A percentile compares a stretch with the other conserved stretches of the same genome.
phyloP scores from a whole-genome alignment of 1,284 basidiomycete species.

The Microbotryum lychnidis-dioicae region DNA sequence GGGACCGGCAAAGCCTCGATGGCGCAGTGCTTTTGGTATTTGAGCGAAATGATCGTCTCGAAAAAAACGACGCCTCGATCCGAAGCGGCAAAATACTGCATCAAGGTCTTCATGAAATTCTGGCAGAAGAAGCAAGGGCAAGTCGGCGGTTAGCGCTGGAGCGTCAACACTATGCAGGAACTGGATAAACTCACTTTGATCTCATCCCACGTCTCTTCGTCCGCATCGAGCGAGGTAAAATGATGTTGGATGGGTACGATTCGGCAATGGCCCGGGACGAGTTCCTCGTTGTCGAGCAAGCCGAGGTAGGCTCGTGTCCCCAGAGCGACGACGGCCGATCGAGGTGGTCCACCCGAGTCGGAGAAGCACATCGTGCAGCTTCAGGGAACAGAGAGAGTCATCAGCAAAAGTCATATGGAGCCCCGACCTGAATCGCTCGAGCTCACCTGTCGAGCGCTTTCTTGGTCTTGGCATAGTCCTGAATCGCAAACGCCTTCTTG shows the following conservation, averaged over 20 bases:
- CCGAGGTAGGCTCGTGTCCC: slow-evolving; percentile 84
- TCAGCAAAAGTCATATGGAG: neutral
- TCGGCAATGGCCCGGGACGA: slow-evolving; percentile 79
- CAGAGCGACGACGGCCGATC: slow-evolving; percentile 77
- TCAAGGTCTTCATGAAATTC: slow-evolving; percentile 99
- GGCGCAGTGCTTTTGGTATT: slow-evolving; percentile 77
- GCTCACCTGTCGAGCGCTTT: slow-evolving; percentile 60
- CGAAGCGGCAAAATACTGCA: slow-evolving; percentile 76
- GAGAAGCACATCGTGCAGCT: slow-evolving; percentile 78
- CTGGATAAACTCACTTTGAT: slow-evolving; percentile 55
- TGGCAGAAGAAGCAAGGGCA: slow-evolving; percentile 39
- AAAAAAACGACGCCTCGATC: slow-evolving; percentile 87
- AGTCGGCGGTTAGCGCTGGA: neutral
- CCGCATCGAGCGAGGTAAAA: slow-evolving; percentile 80
- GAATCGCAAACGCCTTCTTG: slow-evolving; percentile 93
- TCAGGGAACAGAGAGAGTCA: neutral
- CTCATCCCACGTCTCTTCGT: slow-evolving; percentile 98
- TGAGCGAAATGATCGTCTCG: slow-evolving; percentile 80
- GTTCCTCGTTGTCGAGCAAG: slow-evolving; percentile 74
- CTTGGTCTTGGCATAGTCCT: slow-evolving; percentile 91
- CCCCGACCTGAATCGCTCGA: neutral
- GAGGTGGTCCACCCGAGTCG: slow-evolving; percentile 63
- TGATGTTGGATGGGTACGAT: slow-evolving; percentile 96
- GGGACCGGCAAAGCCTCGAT: slow-evolving; percentile 87
- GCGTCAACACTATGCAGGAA: neutral